Percentiles rank a stretch among this genome's conserved stretches.
These are phyloP conservation scores for Pestalotiopsis sp. DNA, from an alignment of 2,329 filamentous ascomycete species.

Conservation along the genomic window DNA sequence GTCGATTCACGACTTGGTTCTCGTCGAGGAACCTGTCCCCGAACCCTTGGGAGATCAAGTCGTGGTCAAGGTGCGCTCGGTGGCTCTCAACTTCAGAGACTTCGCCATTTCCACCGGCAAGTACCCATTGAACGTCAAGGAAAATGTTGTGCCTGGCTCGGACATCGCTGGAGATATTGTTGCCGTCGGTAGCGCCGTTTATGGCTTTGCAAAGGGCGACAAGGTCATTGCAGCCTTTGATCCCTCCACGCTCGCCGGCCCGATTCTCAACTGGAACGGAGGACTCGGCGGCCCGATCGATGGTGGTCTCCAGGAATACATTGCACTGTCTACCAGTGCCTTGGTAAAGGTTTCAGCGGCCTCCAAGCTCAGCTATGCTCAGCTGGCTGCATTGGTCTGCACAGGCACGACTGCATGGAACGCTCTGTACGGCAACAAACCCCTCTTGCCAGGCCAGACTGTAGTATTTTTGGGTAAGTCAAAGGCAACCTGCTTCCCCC, in stretches of 20 bases:
- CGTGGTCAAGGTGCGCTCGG: background rate
- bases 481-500: background rate
- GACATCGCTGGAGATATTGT: background rate
- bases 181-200: background rate
- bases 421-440: background rate
- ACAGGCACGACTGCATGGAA: conserved; percentile 1
- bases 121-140: background rate
- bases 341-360: background rate
- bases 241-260: background rate
- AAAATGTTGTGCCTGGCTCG: background rate
- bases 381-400: background rate
- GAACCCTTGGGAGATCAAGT: background rate
- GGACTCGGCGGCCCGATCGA: background rate
- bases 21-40: background rate
- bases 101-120: background rate
- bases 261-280: background rate
- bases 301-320: background rate
- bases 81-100: background rate
- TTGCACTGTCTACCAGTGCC: background rate
- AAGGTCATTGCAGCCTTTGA: background rate
- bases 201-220: background rate
- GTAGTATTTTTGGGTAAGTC: background rate
- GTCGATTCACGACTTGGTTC: background rate
- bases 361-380: background rate
- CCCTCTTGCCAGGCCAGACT: background rate